phyloP scores from a whole-genome alignment of 208 protist species.

The Leishmania aethiopica region DNA sequence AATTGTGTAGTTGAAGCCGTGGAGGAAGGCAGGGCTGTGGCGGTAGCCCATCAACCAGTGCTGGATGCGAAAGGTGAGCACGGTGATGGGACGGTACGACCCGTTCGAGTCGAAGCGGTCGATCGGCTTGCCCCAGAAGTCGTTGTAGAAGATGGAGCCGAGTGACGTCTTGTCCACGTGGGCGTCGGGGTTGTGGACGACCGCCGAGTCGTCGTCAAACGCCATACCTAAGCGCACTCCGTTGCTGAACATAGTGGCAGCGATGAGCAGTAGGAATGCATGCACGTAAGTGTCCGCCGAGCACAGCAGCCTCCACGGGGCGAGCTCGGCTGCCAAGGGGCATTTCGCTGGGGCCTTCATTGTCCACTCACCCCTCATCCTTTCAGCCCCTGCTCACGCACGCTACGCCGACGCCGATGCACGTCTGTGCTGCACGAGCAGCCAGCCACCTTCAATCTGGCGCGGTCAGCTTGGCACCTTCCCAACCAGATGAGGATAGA shows the following conservation, averaged over 20 bases:
- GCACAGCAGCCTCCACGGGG: slow-evolving; percentile 10
- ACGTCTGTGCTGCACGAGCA: background rate
- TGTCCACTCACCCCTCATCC: background rate
- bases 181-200: slow-evolving; percentile 46
- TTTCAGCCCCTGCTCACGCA: background rate
- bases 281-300: slow-evolving; percentile 6
- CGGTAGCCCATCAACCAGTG: slow-evolving; percentile 57
- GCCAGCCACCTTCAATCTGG: background rate
- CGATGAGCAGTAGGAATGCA: slow-evolving; percentile 30
- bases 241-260: slow-evolving; percentile 35
- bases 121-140: slow-evolving; percentile 69
- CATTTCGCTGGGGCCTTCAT: background rate
- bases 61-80: slow-evolving; percentile 68
- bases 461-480: background rate
- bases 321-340: background rate
- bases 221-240: slow-evolving; percentile 34
- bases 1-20: slow-evolving; percentile 44
- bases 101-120: slow-evolving; percentile 41
- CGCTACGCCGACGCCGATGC: background rate
- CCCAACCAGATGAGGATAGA: background rate
- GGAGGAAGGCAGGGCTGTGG: slow-evolving; percentile 39
- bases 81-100: slow-evolving; percentile 60
- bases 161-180: slow-evolving; percentile 29
- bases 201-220: slow-evolving; percentile 73
- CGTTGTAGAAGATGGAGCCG: slow-evolving; percentile 45